phyloP scores from a whole-genome alignment of 345 rosid genomes.

The Nephelium lappaceum region DNA sequence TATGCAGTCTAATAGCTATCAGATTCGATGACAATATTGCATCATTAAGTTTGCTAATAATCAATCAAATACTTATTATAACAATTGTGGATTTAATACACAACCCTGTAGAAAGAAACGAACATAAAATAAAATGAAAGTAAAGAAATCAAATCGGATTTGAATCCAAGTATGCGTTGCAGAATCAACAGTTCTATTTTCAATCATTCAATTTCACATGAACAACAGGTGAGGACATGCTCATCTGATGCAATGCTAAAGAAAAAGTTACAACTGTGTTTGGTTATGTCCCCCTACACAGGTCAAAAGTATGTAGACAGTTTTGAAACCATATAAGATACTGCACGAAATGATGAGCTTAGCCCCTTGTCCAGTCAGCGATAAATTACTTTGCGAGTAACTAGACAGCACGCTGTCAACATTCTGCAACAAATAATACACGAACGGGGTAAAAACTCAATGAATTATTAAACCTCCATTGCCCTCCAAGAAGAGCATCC shows the following conservation, averaged over 20 bases:
- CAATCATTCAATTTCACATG: slow-evolving; percentile 19
- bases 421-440: slow-evolving; percentile 28
- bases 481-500: not conserved
- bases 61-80: not conserved
- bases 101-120: not conserved
- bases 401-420: slow-evolving; percentile 14
- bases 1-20: not conserved
- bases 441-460: not conserved
- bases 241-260: slow-evolving; percentile 24
- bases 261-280: not conserved
- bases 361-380: slow-evolving; percentile 20
- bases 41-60: too few species aligned
- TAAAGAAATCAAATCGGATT: not conserved
- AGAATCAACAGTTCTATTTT: slow-evolving; percentile 15
- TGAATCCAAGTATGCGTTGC: not conserved
- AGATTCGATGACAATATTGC: not conserved
- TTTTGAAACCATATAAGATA: slow-evolving; percentile 25
- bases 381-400: not conserved
- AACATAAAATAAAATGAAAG: not conserved
- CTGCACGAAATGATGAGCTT: slow-evolving; percentile 23
- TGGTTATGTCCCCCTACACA: slow-evolving; percentile 15
- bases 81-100: not conserved
- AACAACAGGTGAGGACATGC: slow-evolving; percentile 22
- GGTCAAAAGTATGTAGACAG: slow-evolving; percentile 25
- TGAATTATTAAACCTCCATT: not conserved